These are phyloP conservation scores for Zygotorulaspora mrakii DNA, from an alignment of 1,139 yeast species.

Conservation along the genomic window DNA sequence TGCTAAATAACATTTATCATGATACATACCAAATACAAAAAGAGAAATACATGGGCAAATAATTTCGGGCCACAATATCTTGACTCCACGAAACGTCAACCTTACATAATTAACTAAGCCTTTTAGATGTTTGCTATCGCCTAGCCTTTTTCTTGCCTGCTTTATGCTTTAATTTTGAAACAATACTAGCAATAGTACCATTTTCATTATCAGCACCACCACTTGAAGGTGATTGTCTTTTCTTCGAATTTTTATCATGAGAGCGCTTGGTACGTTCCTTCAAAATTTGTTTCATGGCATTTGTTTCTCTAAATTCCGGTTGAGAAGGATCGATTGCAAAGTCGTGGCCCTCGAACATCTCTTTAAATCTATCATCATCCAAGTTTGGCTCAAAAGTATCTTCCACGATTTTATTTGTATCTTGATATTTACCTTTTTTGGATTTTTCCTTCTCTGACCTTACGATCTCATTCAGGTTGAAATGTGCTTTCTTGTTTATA, in stretches of 20 bases:
- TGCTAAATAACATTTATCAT: no score
- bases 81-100: no score
- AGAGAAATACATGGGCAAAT: no score
- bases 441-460: slow-evolving; percentile 61
- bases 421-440: slow-evolving; percentile 52
- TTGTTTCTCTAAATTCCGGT: slow-evolving; percentile 82
- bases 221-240: slow-evolving; percentile 18
- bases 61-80: no score
- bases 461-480: slow-evolving; percentile 73
- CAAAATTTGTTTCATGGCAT: slow-evolving; percentile 78
- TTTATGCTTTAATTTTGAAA: slow-evolving; percentile 31
- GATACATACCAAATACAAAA: no score
- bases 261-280: slow-evolving; percentile 66
- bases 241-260: slow-evolving; percentile 29
- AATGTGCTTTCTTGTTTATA: slow-evolving; percentile 50
- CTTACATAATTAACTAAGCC: no score
- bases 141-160: slow-evolving; percentile 16
- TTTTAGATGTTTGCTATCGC: slow-evolving; percentile 6
- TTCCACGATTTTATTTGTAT: slow-evolving; percentile 47
- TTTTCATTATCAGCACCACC: slow-evolving; percentile 8
- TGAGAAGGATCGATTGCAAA: slow-evolving; percentile 89
- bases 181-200: slow-evolving; percentile 23
- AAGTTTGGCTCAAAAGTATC: slow-evolving; percentile 68
- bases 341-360: slow-evolving; percentile 81
- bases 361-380: slow-evolving; percentile 82